phyloP scores from a whole-genome alignment of 129 eudicot species.

The Sambucus nigra region DNA sequence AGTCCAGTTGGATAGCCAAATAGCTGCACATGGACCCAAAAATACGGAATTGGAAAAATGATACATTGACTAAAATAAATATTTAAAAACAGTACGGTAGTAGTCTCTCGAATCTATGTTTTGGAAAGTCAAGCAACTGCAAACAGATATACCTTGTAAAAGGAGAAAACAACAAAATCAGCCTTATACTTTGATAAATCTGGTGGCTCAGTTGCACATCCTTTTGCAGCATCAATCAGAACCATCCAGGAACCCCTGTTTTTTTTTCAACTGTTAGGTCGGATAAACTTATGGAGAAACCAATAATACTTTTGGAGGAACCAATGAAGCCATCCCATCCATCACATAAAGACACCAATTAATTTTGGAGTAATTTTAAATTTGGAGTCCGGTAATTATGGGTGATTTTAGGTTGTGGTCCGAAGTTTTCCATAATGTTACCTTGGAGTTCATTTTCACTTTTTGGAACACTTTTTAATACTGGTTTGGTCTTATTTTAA shows the following conservation, averaged over 20 bases:
- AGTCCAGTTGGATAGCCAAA: constrained; percentile 99
- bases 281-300: not conserved
- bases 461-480: too few relatives aligned
- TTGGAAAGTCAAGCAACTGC: not conserved
- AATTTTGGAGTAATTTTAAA: too few relatives aligned
- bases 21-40: constrained; percentile 48
- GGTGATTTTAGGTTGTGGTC: too few relatives aligned
- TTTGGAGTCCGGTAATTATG: too few relatives aligned
- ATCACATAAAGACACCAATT: not conserved
- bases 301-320: constrained; percentile 7
- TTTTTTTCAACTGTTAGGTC: constrained; percentile 10
- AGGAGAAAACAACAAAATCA: constrained; percentile 84
- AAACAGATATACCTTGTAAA: constrained; percentile 63
- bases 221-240: constrained; percentile 95
- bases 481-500: too few relatives aligned
- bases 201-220: constrained; percentile 83
- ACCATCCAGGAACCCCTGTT: constrained; percentile 79
- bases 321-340: constrained; percentile 5
- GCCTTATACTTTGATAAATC: constrained; percentile 68
- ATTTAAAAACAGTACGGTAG: not conserved
- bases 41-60: constrained; percentile 10
- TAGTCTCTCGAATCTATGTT: constrained; percentile 6
- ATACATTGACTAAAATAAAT: not conserved
- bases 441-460: too few relatives aligned
- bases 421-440: too few relatives aligned